These are phyloP conservation scores for Crithidia bombi DNA, from an alignment of 208 protist genomes.

Conservation along the genomic window DNA sequence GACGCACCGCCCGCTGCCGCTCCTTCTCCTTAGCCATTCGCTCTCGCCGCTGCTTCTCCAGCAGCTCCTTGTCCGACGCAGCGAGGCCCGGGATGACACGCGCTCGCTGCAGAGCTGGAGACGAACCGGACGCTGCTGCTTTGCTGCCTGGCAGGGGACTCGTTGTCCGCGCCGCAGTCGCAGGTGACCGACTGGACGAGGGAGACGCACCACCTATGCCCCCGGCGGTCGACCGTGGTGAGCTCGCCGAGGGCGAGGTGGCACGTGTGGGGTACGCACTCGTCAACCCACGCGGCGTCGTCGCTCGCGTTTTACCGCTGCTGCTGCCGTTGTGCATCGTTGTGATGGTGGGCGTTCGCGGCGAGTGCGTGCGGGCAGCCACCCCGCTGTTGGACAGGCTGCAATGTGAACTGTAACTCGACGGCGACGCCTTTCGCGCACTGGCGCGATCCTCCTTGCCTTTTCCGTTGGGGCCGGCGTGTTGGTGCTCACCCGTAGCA, in stretches of 20 bases:
- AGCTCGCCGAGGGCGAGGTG: conserved; percentile 2
- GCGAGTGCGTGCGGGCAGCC: conserved; percentile 1
- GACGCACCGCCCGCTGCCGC: conserved; percentile 22
- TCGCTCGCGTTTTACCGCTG: no score
- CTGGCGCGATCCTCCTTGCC: neutral
- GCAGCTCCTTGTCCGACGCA: conserved; percentile 27
- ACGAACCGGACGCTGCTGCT: neutral
- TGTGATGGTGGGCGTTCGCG: neutral
- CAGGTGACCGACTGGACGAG: neutral
- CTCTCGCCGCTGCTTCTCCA: conserved; percentile 35
- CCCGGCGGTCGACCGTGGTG: neutral
- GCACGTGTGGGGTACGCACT: neutral
- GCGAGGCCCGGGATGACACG: conserved; percentile 7
- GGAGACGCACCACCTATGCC: neutral
- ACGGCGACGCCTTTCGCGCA: neutral
- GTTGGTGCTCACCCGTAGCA: neutral
- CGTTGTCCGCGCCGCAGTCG: neutral
- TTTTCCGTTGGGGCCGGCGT: neutral
- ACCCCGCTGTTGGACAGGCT: neutral
- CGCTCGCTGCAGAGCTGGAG: neutral
- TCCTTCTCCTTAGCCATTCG: conserved; percentile 34
- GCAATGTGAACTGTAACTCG: neutral
- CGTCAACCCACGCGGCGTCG: neutral
- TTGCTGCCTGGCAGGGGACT: conserved; percentile 7
- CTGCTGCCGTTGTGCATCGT: neutral